Evolutionary conservation across 176 grass and related monocot genomes (phyloP).

Genomic region (Lolium rigidum): DNA sequence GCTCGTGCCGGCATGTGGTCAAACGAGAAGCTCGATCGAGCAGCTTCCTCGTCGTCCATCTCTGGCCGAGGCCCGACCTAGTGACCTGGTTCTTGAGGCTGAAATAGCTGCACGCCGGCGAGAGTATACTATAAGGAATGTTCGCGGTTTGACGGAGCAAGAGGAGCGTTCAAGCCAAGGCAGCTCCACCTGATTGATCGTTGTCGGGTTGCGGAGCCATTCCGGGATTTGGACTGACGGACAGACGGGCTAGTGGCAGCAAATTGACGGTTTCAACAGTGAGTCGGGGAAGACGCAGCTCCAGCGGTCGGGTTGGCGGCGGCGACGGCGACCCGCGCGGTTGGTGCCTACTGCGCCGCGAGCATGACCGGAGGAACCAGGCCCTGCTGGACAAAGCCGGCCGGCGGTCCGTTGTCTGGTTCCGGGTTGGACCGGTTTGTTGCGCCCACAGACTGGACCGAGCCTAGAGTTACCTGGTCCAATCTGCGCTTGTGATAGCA

Average conservation of each 20-base stretch:
- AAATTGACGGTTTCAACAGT: conserved; percentile 13
- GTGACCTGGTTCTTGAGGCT: neutral
- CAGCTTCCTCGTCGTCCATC: neutral
- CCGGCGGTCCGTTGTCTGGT: no score
- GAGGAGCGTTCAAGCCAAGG: conserved; percentile 40
- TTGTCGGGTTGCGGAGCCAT: neutral
- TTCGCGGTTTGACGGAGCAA: neutral
- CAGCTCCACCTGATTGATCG: neutral
- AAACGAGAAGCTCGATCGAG: neutral
- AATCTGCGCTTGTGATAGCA: no score
- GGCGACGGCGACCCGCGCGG: neutral
- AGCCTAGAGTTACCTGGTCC: no score
- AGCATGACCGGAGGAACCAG: neutral
- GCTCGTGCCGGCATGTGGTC: neutral
- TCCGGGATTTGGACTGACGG: no score
- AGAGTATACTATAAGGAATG: neutral
- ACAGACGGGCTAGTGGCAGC: neutral
- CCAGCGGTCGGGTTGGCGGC: neutral
- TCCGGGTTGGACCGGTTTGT: no score
- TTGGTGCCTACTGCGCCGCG: neutral
- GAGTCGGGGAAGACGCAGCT: neutral
- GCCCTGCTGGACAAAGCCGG: no score
- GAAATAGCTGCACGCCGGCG: neutral
- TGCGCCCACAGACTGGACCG: no score
- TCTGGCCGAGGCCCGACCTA: no score